phyloP scores from a whole-genome alignment of 2,329 filamentous ascomycete species.

The Akanthomyces lecanii region DNA sequence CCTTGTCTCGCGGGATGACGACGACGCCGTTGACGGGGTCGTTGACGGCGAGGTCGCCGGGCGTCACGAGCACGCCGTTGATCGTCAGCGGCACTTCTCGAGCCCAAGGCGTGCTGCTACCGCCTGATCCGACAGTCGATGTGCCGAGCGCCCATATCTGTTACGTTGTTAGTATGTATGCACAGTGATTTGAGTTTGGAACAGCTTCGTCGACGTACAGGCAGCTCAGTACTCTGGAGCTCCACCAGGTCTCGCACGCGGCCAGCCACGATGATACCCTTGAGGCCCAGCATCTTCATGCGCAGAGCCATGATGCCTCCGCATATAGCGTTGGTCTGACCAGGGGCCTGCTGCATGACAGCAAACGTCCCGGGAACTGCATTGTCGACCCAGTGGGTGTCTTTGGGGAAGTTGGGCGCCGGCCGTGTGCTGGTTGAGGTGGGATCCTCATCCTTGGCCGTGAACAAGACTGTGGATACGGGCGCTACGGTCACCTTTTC shows the following conservation, averaged over 20 bases:
- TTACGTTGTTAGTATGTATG: constrained; percentile 17
- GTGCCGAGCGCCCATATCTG: constrained; percentile 54
- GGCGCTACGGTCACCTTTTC: constrained; percentile 42
- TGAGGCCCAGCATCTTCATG: constrained; percentile 58
- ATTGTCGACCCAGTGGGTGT: constrained; percentile 65
- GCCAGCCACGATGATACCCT: constrained; percentile 63
- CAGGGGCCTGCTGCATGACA: constrained; percentile 60
- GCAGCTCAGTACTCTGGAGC: constrained; percentile 50
- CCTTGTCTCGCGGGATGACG: constrained; percentile 57
- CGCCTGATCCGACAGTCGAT: constrained; percentile 55
- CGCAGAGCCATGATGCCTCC: constrained; percentile 74
- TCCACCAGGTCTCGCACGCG: constrained; percentile 63
- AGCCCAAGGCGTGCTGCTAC: constrained; percentile 53
- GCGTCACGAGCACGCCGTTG: constrained; percentile 38
- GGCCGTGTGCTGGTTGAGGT: constrained; percentile 24
- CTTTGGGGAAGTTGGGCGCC: constrained; percentile 49
- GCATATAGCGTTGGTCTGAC: constrained; percentile 65
- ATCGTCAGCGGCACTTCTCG: constrained; percentile 42
- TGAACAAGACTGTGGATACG: constrained; percentile 60
- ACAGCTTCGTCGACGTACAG: constrained; percentile 40
- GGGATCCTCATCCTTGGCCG: constrained; percentile 46
- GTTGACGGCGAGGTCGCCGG: constrained; percentile 65
- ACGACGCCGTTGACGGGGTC: constrained; percentile 68
- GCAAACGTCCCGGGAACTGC: constrained; percentile 57
- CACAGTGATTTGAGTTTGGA: background rate